phyloP scores from a whole-genome alignment of 1,139 yeast species.

The Candida sp. region DNA sequence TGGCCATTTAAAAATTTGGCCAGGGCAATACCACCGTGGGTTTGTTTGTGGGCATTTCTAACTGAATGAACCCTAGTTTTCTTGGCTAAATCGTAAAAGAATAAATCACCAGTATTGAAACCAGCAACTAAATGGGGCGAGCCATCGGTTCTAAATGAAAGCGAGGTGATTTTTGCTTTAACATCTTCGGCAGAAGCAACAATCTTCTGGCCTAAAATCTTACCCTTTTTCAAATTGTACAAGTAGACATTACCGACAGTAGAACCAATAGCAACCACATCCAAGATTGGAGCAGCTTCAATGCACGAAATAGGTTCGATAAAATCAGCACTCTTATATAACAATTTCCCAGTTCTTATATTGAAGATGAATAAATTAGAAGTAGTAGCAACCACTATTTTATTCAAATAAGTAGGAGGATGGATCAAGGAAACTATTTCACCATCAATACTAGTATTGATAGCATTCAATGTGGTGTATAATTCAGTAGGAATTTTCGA shows the following conservation, averaged over 20 bases:
- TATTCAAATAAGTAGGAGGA: slow-evolving; percentile 91
- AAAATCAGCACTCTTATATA: slow-evolving; percentile 53
- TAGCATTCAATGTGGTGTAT: slow-evolving; percentile 56
- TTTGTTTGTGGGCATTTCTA: slow-evolving; percentile 69
- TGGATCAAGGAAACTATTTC: slow-evolving; percentile 68
- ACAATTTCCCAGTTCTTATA: slow-evolving; percentile 70
- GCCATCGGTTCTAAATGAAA: slow-evolving; percentile 94
- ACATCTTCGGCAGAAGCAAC: slow-evolving; percentile 54
- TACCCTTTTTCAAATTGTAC: slow-evolving; percentile 69
- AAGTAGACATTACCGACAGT: slow-evolving; percentile 63
- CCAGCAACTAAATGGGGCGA: slow-evolving; percentile 82
- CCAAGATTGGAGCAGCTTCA: slow-evolving; percentile 85
- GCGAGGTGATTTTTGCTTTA: slow-evolving; percentile 52
- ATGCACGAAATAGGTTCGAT: slow-evolving; percentile 57
- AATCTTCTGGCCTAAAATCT: slow-evolving; percentile 47
- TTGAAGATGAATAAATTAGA: slow-evolving; percentile 62
- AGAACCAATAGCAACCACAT: slow-evolving; percentile 77
- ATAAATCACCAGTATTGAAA: slow-evolving; percentile 74
- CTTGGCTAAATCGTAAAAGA: slow-evolving; percentile 78
- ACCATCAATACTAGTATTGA: slow-evolving; percentile 62
- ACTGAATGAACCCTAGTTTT: slow-evolving; percentile 72
- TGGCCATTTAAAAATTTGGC: slow-evolving; percentile 86
- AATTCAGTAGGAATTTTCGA: slow-evolving; percentile 56
- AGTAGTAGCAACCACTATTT: slow-evolving; percentile 75
- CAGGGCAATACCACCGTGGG: slow-evolving; percentile 77